phyloP scores from a whole-genome alignment of 306 rosid species.

The Quercus agrifolia region DNA sequence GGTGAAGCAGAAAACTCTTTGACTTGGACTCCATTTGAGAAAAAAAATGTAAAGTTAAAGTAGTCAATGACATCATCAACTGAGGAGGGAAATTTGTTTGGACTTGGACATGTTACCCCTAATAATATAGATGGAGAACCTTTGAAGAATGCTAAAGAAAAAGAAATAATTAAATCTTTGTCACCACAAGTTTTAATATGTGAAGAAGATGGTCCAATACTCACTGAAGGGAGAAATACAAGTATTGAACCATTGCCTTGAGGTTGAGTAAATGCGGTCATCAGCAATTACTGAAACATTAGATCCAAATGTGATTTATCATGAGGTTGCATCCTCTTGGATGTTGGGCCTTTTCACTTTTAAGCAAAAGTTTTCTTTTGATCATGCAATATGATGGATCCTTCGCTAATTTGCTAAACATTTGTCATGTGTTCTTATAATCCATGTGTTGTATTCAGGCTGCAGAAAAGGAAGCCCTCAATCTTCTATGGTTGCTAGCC shows the following conservation, averaged over 20 bases:
- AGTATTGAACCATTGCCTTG: constrained; percentile 23
- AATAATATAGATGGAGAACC: constrained; percentile 14
- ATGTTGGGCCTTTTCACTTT: neutral
- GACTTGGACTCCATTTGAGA: neutral
- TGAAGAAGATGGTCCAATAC: constrained; percentile 4
- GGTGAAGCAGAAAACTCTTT: constrained; percentile 36
- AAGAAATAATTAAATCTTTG: constrained; percentile 45
- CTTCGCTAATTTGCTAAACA: neutral
- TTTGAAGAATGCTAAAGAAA: constrained; percentile 43
- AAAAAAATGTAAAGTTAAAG: constrained; percentile 35
- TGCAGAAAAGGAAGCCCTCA: constrained; percentile 62
- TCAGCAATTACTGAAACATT: constrained; percentile 30
- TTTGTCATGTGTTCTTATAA: too few relatives aligned
- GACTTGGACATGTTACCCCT: constrained; percentile 22
- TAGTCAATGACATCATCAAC: constrained; percentile 19
- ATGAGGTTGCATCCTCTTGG: neutral
- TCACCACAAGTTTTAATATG: constrained; percentile 30
- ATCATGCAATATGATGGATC: neutral
- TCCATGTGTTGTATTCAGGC: neutral
- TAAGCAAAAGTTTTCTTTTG: neutral
- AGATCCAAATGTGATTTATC: constrained; percentile 41
- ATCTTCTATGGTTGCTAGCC: constrained; percentile 85
- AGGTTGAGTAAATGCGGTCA: constrained; percentile 20
- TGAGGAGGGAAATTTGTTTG: constrained; percentile 23
- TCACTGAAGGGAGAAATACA: constrained; percentile 25